These are phyloP conservation scores for Ustilago tritici DNA, from an alignment of 1,284 basidiomycete genomes.

Conservation along the genomic window DNA sequence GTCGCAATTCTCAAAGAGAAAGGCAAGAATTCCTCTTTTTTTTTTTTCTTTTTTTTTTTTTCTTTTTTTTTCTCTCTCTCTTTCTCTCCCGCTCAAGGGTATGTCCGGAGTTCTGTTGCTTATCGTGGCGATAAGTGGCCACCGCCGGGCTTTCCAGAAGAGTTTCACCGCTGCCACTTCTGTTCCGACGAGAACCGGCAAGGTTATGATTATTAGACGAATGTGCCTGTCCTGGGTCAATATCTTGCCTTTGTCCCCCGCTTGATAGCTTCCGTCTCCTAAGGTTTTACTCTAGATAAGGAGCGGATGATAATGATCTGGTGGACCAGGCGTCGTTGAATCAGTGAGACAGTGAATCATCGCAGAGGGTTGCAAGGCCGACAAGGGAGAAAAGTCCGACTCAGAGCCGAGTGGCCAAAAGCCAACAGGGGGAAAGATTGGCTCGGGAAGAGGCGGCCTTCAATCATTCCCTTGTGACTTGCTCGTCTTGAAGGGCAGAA, in stretches of 20 bases:
- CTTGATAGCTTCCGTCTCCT: not conserved
- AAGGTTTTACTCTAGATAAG: not conserved
- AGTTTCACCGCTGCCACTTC: not conserved
- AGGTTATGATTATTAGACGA: not conserved
- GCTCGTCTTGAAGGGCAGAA: no score
- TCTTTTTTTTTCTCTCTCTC: not conserved
- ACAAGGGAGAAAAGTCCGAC: slow-evolving; percentile 2
- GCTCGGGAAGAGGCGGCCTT: slow-evolving; percentile 6
- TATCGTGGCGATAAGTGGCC: not conserved
- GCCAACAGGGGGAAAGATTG: not conserved
- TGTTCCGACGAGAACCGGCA: not conserved
- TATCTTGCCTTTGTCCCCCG: not conserved
- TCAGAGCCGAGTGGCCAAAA: not conserved
- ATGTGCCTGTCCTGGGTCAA: not conserved
- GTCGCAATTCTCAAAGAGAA: not conserved
- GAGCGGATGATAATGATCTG: not conserved
- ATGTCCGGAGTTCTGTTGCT: not conserved
- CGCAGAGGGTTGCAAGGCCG: not conserved
- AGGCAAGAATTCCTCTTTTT: not conserved
- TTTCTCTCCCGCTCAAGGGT: not conserved
- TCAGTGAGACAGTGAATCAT: not conserved
- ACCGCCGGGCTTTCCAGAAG: not conserved
- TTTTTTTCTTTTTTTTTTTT: not conserved
- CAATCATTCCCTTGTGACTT: not conserved
- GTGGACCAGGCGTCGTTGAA: not conserved